Evolutionary conservation across 2,329 filamentous ascomycete genomes (phyloP), one percentile per base, ranked within the genome.

Genomic region (Gliomastix tumulicola): DNA sequence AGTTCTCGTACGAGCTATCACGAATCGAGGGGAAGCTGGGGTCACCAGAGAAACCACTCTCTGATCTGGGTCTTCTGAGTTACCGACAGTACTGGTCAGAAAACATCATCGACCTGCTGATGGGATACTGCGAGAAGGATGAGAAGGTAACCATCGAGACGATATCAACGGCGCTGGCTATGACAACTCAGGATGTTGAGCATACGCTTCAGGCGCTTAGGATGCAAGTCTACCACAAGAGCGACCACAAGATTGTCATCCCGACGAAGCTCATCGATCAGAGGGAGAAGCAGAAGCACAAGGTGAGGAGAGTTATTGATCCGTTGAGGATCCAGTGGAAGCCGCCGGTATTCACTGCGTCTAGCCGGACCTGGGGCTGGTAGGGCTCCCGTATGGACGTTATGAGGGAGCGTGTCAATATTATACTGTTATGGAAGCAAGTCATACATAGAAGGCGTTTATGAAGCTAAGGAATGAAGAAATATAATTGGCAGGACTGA

Each of bases 21-120:
- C 94, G 90, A 59, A 88, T 94, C 40, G 94, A 98, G 63, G 84
- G 83, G 49, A 97, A 95, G 62, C 77, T 96, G 7, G 94, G 94
- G 3, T 95, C 88, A 8, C 94, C 92, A 1, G 92, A 98, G 58
- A 98, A 98, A 59, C 92, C 92, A 0, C 76, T 98, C 3, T 94
- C 87, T 23, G 92, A 98, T 72, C 60, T 98, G 39, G 92, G 92
- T 45, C 71, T 98, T 15, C 69, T 98, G 20, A 89, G 90, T 49
- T 98, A 98, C 60, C 81, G 92, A 34, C 90, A 95, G 45, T 98
- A 95, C 63, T 98, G 92, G 92, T 88, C 89, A 21, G 92, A 98
- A 58, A 88, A 88, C 34, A 86, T 98, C 23, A 74, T 97, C 5
- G 89, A 96, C 41, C 58, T 94, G 12, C 69, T 98, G n/a, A 65